Base-by-base conservation (phyloP, 108 stramenopile species). In the Cyclostephanos tholiformis region DNA sequence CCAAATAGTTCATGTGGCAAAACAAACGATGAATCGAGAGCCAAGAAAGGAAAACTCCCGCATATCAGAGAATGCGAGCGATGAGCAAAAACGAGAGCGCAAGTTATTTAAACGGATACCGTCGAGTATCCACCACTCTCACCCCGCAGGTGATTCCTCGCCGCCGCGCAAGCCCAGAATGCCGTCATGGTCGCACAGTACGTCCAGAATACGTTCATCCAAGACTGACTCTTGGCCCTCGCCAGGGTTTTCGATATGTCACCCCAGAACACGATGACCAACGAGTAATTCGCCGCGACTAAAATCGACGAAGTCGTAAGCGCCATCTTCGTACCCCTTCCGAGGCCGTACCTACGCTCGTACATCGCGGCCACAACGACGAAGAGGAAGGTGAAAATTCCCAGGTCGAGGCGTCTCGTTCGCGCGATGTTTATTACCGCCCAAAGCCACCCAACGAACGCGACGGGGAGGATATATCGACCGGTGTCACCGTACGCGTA, bases 381-480 rank as follows among this genome's bases (percentile, higher is more conserved):
- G 4, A 80, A n/a, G 30, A 52, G 61, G 50, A 80, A 80, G 4
- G 79, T 69, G 10, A 80, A 62, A 19, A 74, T 61, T 19, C 79
- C 79, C 16, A 80, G 68, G 64, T 80, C 79, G 20, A 80, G 53
- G 29, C 72, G 67, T 38, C 64, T 63, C 22, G 48, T 69, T 13
- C 63, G 67, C 0, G 57, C 25, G 19, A 69, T 73, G 55, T 80
- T 80, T 16, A 80, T 35, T 17, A 25, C 35, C 1, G 79, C 79
- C 79, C 79, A 80, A 0, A 74, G 6, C 79, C 79, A 80, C 14
- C 79, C 79, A 25, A 80, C 26, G 20, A 62, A 7, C 2, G 79
- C 46, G 14, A 69, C 58, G 1, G 72, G 67, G 0, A 80, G 53
- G 12, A 80, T 49, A 43, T 73, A 67, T 58, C 57, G 62, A 16